Evolutionary conservation across 805 yeast genomes (phyloP), one percentile per base, ranked within the genome.

Genomic region (Starmerella apis): DNA sequence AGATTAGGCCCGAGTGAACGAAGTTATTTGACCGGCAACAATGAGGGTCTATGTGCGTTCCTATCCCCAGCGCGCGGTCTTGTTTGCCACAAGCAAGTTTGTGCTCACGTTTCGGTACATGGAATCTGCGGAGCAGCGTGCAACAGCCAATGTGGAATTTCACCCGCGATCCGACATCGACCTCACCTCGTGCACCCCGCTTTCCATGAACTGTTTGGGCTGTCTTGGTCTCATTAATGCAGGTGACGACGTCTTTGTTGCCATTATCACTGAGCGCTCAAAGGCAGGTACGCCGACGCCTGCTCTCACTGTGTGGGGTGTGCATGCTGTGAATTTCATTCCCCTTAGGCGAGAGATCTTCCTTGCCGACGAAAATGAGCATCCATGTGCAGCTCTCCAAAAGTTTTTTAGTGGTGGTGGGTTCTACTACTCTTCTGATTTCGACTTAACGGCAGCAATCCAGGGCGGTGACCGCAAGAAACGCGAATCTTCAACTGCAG

Each of bases 351-450:
- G 73, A 37, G 97, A 92, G 67, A 83, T 75, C 56, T 70, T 78
- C 19, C 44, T 13, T 9, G 32, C 35, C 14, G 64, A 58, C 16
- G 57, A 56, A 32, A 48, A 47, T 39, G 81, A 76, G 51, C 95
- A 90, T 60, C 97, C 97, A 0, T 87, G 97, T 61, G 73, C 72
- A 42, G 92, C 83, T 47, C 64, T 92, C 53, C 77, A 80, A 57
- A 87, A 86, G 65, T 70, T 92, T 41, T 68, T 92, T 46, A 74
- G 81, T 22, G 84, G 83, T 62, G 96, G 97, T 3, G 85, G 95
- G 1, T 92, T 92, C 63, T 90, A 85, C 66, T 92, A 82, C 68
- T 85, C 95, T 48, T 80, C 86, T 4, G 90, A 87, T 67, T 92
- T 87, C 65, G 98, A 92, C 65, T 68, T 92, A 58, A 92, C 98